Base-by-base conservation (phyloP, 164 flowering plant species). In the Echeveria elegans region DNA sequence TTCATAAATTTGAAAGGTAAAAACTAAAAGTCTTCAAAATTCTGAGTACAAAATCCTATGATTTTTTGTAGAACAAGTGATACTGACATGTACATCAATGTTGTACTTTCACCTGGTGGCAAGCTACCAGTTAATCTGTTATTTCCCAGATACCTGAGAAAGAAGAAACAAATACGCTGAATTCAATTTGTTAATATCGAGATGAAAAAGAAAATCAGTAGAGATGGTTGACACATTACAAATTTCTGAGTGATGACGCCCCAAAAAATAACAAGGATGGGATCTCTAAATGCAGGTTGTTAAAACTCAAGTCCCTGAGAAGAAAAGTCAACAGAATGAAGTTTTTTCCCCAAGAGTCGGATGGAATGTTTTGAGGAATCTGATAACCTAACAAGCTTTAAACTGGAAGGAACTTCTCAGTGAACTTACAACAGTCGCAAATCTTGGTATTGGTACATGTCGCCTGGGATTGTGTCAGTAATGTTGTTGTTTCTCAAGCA, bases 261-360 rank as follows among this genome's bases (percentile, higher is more conserved):
- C 74, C 47, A 2, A 15, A 80, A 77, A 89, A 89, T 60, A 87
- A 74, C 2, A 82, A 71, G 26, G 47, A 71, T 64, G 91, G 91
- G 37, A 87, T 77, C 52, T 67, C 62, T 64, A 89, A 93, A n/a
- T 69, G 72, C 58, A 90, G 66, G 50, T 79, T 83, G 80, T 90
- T 90, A 84, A 88, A 90, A 81, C 93, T 88, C 70, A 90, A 79
- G 72, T 90, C 97, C 76, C 97, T 90, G 67, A 16, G 69, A 58
- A 24, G 38, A 58, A 4, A 63, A 7, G 30, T 10, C 41, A 64
- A 64, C 16, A 21, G 21, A 63, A 63, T 14, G 0, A 4, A 37
- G 26, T 21, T 7, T 10, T 9, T 10, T 36, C 26, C 19, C 29
- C n/a, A 26, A 47, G 14, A 23, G 24, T 9, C 5, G 19, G 29